Base-by-base conservation (phyloP, 176 grass and related monocot genomes). In the Cenchrus americanus region DNA sequence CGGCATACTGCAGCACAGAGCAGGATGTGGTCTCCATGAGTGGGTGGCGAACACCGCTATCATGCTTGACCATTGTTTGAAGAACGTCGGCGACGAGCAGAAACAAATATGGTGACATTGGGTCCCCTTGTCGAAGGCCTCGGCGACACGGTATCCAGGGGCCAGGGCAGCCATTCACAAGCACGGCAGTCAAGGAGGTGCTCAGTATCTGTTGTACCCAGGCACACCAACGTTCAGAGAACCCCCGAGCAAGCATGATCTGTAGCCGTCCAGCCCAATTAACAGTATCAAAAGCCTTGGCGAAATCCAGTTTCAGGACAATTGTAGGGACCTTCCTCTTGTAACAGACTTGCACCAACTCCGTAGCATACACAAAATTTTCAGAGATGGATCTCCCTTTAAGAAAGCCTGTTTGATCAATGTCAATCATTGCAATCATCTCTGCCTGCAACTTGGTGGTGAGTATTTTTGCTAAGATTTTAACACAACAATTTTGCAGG, bases 201-300 rank as follows among this genome's bases (percentile, higher is more conserved):
- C 0, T 0, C 0, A 71, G n/a, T 0, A 71, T 13, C 0, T 2
- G 2, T 2, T 15, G n/a, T 1, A 71, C 13, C 69, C 69, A 71
- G 0, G 0, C 11, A 7, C 43, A 8, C 69, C 69, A 71, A 0
- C 1, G 12, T 0, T 0, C 8, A 0, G 3, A 1, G 12, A 51
- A 51, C 1, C 49, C 49, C 13, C 49, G n/a, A n/a, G n/a, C n/a
- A 13, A 0, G 49, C 49, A 51, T 2, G 11, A 51, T 14, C 0
- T 1, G 3, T 12, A 14, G 1, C 13, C 14, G 4, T 0, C 49
- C 13, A 2, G 13, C 19, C 19, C 55, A 22, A 10, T n/a, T n/a
- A n/a, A n/a, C n/a, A n/a, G n/a, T n/a, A n/a, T n/a, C n/a, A n/a
- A n/a, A n/a, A n/a, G n/a, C 57, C 9, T 60, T 60, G 8, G 22